phyloP scores from a whole-genome alignment of 1,284 basidiomycete genomes.

The Fomes fomentarius region DNA sequence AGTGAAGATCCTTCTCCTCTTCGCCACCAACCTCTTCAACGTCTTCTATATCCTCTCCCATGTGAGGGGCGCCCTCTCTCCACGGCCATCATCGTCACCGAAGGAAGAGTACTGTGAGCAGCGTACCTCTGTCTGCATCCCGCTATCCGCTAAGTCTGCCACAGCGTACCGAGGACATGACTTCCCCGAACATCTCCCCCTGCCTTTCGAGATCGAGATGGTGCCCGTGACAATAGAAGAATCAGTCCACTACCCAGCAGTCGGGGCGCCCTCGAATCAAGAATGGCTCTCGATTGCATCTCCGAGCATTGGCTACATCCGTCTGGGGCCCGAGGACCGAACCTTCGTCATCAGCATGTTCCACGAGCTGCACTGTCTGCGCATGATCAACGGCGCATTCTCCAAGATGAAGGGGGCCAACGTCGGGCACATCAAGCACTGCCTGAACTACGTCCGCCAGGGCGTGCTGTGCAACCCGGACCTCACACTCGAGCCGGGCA shows the following conservation, averaged over 20 bases:
- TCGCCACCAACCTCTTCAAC: not conserved
- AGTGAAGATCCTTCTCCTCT: not conserved
- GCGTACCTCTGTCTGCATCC: no score
- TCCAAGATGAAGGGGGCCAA: conserved; percentile 15
- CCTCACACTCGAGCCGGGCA: conserved; percentile 48
- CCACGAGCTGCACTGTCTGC: conserved; percentile 39
- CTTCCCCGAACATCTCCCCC: conserved; percentile 8
- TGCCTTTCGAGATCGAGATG: not conserved
- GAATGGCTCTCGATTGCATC: conserved; percentile 2
- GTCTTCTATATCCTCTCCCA: not conserved
- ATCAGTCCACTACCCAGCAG: conserved; percentile 7
- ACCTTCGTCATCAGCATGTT: conserved; percentile 35
- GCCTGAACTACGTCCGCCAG: conserved; percentile 48
- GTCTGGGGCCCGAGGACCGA: conserved; percentile 29
- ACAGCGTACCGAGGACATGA: conserved; percentile 12
- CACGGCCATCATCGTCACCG: not conserved
- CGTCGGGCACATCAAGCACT: conserved; percentile 43
- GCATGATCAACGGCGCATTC: conserved; percentile 30
- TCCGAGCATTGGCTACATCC: conserved; percentile 12
- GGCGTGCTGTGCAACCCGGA: conserved; percentile 45
- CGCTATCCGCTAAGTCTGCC: no score
- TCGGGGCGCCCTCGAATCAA: conserved; percentile 1
- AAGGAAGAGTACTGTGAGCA: not conserved
- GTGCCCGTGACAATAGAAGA: conserved; percentile 9
- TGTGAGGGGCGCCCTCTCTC: not conserved